Evolutionary conservation across 805 yeast genomes (phyloP), one percentile per base, ranked within the genome.

Genomic region (Yamadazyma akitaensis): DNA sequence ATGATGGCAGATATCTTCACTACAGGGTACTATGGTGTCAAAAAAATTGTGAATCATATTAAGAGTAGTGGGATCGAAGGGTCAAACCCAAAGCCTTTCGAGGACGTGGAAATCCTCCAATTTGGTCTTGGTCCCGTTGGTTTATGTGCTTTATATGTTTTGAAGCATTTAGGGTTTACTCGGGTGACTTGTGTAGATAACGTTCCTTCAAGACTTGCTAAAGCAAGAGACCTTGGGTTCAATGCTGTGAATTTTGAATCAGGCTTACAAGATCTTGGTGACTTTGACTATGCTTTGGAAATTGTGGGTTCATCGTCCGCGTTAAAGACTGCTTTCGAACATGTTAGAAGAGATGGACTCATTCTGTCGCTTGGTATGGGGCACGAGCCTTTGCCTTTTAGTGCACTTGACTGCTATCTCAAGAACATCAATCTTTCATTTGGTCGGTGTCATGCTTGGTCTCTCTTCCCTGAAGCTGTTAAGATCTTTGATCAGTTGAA

Each of bases 1-100:
- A 58, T 81, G 51, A 77, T 81, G 83, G 80, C 84, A 12, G 85
- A 81, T 58, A 81, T 81, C 43, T 81, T 81, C 63, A 78, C 82
- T 37, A 81, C 86, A 1, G 86, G 84, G 0, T 81, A 76, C 62
- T 75, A 71, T 50, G 84, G 84, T 31, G 82, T 76, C 10, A 70
- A 72, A 48, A 78, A 79, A 53, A 74, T 76, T 49, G 57, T 75
- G 38, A 72, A 72, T 50, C 68, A 61, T 48, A 64, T 68, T 37
- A 62, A 69, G 36, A 62, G 63, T 25, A 61, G 63, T 16, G 42
- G 32, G n/a, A 25, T 33, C 16, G 30, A 41, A 13, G 37, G 33
- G 2, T 18, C 28, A 13, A 57, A 63, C 24, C 56, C 70, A 3
- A 55, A 61, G 32, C 53, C 56, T 1, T 26, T 54, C 10, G 41